Evolutionary conservation across 257 asterid species (phyloP).

Genomic region (Jaltomata sinuosa): DNA sequence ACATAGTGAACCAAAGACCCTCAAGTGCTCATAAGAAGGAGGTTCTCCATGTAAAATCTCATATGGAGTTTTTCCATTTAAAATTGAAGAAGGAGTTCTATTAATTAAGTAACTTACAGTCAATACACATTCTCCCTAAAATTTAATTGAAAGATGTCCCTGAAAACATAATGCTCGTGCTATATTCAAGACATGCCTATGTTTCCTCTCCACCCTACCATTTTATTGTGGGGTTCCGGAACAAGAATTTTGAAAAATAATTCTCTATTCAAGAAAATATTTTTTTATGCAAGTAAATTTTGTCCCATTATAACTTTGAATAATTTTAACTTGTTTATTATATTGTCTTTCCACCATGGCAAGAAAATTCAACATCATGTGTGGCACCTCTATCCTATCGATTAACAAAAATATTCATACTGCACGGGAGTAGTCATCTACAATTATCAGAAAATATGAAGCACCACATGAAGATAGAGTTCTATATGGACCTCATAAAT

Average conservation of each 20-base stretch:
- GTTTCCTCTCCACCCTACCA: background rate
- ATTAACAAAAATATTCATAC: background rate
- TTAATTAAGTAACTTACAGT: no score
- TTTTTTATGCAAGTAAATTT: no score
- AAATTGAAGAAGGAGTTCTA: background rate
- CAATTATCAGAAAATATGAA: no score
- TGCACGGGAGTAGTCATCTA: background rate
- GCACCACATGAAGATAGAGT: background rate
- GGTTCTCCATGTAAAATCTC: no score
- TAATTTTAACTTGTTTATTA: no score
- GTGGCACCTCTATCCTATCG: background rate
- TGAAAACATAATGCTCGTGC: background rate
- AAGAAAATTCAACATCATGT: background rate
- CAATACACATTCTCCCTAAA: no score
- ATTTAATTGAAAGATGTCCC: background rate
- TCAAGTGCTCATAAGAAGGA: no score
- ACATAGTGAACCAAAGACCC: no score
- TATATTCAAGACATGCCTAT: background rate
- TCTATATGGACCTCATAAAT: background rate
- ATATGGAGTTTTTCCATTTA: no score
- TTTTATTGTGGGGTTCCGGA: background rate
- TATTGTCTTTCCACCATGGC: no score
- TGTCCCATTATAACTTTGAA: background rate
- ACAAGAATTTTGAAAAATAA: background rate
- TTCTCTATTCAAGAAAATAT: no score